phyloP scores from a whole-genome alignment of 495 filamentous ascomycete genomes.

The Diplogelasinospora grovesii region DNA sequence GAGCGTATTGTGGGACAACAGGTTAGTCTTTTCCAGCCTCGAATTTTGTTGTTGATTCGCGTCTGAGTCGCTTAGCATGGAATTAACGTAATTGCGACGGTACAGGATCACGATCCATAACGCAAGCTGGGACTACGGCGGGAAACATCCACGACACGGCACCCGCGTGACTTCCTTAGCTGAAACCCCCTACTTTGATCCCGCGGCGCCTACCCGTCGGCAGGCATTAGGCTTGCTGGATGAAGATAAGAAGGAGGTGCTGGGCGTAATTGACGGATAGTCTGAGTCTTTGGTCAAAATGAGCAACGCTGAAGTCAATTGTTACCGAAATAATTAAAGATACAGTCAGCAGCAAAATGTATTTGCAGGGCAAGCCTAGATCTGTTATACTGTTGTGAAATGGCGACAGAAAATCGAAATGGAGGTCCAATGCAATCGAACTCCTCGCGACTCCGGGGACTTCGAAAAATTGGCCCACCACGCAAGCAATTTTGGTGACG shows the following conservation, averaged over 20 bases:
- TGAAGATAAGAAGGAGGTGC: constrained; percentile 27
- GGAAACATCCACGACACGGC: constrained; percentile 54
- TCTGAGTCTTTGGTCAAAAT: too few species aligned
- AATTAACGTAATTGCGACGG: neutral
- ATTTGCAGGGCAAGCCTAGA: too few species aligned
- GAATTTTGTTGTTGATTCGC: neutral
- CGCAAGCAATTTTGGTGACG: too few species aligned
- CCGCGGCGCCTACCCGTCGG: constrained; percentile 50
- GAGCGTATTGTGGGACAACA: constrained; percentile 59
- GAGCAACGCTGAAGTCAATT: too few species aligned
- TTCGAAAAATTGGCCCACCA: too few species aligned
- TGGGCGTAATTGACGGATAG: constrained; percentile 8
- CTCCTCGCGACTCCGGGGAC: too few species aligned
- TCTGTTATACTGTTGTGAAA: too few species aligned
- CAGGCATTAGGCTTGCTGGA: constrained; percentile 49
- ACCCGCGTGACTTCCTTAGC: constrained; percentile 59
- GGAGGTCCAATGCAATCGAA: too few species aligned
- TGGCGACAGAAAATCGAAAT: too few species aligned
- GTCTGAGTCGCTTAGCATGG: neutral
- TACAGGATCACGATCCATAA: constrained; percentile 60
- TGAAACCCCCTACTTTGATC: constrained; percentile 58
- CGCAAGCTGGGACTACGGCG: constrained; percentile 62
- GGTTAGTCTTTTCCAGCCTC: constrained; percentile 31
- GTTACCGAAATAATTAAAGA: too few species aligned
- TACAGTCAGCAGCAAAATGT: too few species aligned